Conservation (phyloP, 306 rosid species). For the Purshia tridentata region DNA sequence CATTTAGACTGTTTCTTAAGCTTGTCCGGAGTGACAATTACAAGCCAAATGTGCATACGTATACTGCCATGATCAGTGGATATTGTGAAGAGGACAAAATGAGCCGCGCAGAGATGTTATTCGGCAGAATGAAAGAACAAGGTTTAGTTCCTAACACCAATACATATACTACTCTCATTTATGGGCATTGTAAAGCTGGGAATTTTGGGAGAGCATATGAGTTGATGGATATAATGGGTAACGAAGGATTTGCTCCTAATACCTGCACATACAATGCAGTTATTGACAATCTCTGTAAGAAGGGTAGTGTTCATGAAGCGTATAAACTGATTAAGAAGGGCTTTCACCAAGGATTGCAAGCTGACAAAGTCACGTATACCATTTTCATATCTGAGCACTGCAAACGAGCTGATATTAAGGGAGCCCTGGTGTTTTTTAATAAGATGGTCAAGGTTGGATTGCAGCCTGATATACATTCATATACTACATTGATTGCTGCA, state of each 20-base stretch:
- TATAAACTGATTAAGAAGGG: conserved; percentile 54
- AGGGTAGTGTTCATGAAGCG: conserved; percentile 68
- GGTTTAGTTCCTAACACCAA: conserved; percentile 73
- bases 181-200: conserved; percentile 75
- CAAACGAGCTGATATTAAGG: conserved; percentile 54
- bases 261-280: conserved; percentile 73
- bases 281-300: conserved; percentile 69
- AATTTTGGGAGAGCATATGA: conserved; percentile 63
- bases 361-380: conserved; percentile 68
- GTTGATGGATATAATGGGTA: conserved; percentile 60
- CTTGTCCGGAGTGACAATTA: conserved; percentile 81
- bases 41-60: conserved; percentile 80
- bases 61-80: conserved; percentile 88
- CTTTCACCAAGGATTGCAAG: conserved; percentile 37
- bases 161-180: conserved; percentile 70
- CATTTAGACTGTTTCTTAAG: conserved; percentile 83
- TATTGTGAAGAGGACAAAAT: conserved; percentile 69
- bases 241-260: conserved; percentile 73
- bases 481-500: conserved; percentile 72
- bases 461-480: conserved; percentile 68
- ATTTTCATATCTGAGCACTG: conserved; percentile 77
- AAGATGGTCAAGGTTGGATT: conserved; percentile 81
- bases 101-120: conserved; percentile 81
- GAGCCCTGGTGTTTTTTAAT: conserved; percentile 61
- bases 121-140: conserved; percentile 83